phyloP scores from a whole-genome alignment of 345 rosid species.

The Hibiscus trionum region DNA sequence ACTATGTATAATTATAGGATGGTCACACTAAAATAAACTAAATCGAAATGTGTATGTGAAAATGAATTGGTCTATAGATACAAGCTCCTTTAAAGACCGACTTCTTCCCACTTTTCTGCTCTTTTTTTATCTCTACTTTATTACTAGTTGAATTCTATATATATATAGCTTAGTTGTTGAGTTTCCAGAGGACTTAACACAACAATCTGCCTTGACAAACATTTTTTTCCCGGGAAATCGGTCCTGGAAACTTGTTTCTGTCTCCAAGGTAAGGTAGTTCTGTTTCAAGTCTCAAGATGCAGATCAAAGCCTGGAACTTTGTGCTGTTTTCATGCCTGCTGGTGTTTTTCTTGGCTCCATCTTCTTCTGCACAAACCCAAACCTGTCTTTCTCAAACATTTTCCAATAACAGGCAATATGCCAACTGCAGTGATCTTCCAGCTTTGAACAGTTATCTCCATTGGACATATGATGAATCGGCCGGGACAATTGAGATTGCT shows the following conservation, averaged over 20 bases:
- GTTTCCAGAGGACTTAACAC: neutral
- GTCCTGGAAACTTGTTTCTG: neutral
- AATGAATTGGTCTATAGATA: slow-evolving; percentile 3
- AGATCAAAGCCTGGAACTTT: neutral
- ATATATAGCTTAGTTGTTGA: neutral
- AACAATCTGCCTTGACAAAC: neutral
- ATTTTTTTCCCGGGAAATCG: neutral
- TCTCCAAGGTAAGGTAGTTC: neutral
- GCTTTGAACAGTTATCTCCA: slow-evolving; percentile 53
- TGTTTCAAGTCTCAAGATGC: slow-evolving; percentile 6
- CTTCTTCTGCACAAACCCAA: slow-evolving; percentile 18
- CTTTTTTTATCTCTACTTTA: neutral
- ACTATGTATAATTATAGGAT: neutral
- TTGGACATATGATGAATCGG: slow-evolving; percentile 38
- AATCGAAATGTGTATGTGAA: neutral
- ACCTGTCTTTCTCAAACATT: slow-evolving; percentile 33
- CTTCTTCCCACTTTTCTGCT: neutral
- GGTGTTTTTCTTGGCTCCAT: slow-evolving; percentile 12
- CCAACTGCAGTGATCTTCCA: slow-evolving; percentile 34
- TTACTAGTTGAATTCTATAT: neutral
- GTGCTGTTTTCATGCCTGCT: slow-evolving; percentile 12
- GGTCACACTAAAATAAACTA: neutral
- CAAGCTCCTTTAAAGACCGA: neutral
- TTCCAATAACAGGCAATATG: slow-evolving; percentile 19
- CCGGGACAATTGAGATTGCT: slow-evolving; percentile 43